Base-by-base conservation (phyloP, 768 basidiomycete genomes). In the Panus rudis region DNA sequence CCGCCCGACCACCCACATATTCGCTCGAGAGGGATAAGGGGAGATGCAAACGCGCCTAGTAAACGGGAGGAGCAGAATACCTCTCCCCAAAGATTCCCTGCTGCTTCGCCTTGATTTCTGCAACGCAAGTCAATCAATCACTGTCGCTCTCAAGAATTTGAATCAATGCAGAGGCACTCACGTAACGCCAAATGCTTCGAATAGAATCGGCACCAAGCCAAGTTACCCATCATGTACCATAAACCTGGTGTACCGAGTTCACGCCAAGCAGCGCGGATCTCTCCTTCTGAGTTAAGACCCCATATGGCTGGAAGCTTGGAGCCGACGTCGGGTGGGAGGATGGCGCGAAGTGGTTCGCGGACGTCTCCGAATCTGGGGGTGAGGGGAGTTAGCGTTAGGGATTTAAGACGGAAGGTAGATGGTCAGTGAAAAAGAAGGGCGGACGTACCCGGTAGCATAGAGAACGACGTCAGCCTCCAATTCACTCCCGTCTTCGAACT, bases 61-160 rank as follows among this genome's bases (percentile, higher is more conserved):
- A n/a, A n/a, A n/a, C n/a, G n/a, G n/a, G n/a, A 30, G 46, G 46
- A 12, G 46, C 46, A 37, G 52, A 47, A 42, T 64, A 64, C 25
- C 62, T 53, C 21, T 45, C 52, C 40, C 50, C 62, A 50, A 61
- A 68, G 20, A 78, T 10, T 0, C 68, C 68, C 46, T 77, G 78
- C 43, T 81, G 73, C 20, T 73, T 72, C 0, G 81, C 82, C 55
- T 82, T 84, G 54, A 85, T 84, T 61, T 84, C 82, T 84, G 56
- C 39, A 38, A 13, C 16, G 16, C 11, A 10, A 22, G 19, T 14
- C 41, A 33, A 3, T 17, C 34, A 21, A 41, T 45, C 24, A 43
- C 21, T 30, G 28, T 30, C 28, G 16, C 10, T 30, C 17, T 6
- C 5, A 26, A 37, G 42, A 6, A n/a, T 8, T 14, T 12, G 31